A percentile compares a stretch with the other conserved stretches of the same genome.
Conservation (phyloP, 192 early-diverging fungal species). For the Oehlia diaphana region DNA sequence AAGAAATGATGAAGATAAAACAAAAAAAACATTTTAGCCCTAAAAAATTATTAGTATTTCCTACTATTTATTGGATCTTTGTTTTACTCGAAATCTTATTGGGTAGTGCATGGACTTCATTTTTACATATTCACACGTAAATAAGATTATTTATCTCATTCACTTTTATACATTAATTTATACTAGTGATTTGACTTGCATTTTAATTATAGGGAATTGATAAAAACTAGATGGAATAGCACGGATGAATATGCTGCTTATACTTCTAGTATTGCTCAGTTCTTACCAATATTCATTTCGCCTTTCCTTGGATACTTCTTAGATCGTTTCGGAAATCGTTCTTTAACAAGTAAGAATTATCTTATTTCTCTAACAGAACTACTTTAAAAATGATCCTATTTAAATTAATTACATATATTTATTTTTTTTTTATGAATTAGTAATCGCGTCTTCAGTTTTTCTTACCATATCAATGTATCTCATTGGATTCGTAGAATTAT, state of each 20-base stretch:
- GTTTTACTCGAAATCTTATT: slow-evolving; percentile 57
- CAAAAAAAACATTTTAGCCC: slow-evolving; percentile 59
- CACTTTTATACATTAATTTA: not conserved
- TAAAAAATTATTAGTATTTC: slow-evolving; percentile 54
- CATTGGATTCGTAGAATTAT: not conserved
- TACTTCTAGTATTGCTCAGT: slow-evolving; percentile 60
- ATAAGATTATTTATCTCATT: not conserved
- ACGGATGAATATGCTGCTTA: slow-evolving; percentile 55
- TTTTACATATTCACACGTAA: slow-evolving; percentile 63
- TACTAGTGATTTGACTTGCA: not conserved
- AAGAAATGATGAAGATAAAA: slow-evolving; percentile 33
- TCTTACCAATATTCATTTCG: slow-evolving; percentile 62
- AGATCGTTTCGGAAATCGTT: slow-evolving; percentile 56
- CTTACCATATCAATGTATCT: not conserved
- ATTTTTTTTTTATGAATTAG: not conserved
- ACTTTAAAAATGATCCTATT: too few species aligned
- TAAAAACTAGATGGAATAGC: slow-evolving; percentile 60
- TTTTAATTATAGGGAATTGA: slow-evolving; percentile 50
- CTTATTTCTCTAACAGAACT: not conserved
- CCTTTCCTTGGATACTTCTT: slow-evolving; percentile 63
- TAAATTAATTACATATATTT: too few species aligned
- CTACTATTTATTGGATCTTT: slow-evolving; percentile 63
- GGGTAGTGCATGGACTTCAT: slow-evolving; percentile 65
- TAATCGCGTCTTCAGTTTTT: not conserved
- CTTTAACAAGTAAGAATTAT: slow-evolving; percentile 36